These are phyloP conservation scores for Nicotiana benthamiana DNA, from an alignment of 257 asterid genomes.

Conservation along the genomic window DNA sequence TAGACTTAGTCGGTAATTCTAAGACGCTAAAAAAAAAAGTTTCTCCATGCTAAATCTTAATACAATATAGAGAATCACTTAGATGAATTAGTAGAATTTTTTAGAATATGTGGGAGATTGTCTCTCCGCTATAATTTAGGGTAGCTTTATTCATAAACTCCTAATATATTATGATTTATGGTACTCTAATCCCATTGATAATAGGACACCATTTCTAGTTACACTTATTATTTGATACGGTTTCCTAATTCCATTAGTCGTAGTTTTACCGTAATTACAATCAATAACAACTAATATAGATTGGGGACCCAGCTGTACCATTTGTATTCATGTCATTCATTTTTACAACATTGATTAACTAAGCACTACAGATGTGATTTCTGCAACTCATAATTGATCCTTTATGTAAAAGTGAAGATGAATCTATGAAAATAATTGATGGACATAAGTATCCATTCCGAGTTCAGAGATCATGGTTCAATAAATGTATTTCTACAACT, in stretches of 20 bases:
- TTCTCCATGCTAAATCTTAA: too few relatives aligned
- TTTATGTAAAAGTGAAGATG: background rate
- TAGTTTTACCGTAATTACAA: background rate
- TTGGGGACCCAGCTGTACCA: background rate
- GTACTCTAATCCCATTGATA: background rate
- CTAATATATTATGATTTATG: too few relatives aligned
- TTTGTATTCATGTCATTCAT: background rate
- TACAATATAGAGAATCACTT: too few relatives aligned
- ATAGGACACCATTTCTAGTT: background rate
- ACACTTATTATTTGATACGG: background rate
- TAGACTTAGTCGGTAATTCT: too few relatives aligned
- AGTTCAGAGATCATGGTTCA: background rate
- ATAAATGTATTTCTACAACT: slow-evolving; percentile 1
- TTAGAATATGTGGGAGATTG: too few relatives aligned
- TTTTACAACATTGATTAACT: background rate
- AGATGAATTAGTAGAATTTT: too few relatives aligned
- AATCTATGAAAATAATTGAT: background rate
- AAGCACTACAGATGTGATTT: background rate
- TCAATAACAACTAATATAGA: background rate
- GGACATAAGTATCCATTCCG: background rate
- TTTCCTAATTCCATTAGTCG: background rate
- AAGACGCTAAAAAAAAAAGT: too few relatives aligned
- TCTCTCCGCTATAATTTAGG: too few relatives aligned
- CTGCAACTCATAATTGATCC: background rate
- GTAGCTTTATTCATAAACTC: too few relatives aligned